phyloP scores from a whole-genome alignment of 345 rosid species.

The Chamaenerion angustifolium region DNA sequence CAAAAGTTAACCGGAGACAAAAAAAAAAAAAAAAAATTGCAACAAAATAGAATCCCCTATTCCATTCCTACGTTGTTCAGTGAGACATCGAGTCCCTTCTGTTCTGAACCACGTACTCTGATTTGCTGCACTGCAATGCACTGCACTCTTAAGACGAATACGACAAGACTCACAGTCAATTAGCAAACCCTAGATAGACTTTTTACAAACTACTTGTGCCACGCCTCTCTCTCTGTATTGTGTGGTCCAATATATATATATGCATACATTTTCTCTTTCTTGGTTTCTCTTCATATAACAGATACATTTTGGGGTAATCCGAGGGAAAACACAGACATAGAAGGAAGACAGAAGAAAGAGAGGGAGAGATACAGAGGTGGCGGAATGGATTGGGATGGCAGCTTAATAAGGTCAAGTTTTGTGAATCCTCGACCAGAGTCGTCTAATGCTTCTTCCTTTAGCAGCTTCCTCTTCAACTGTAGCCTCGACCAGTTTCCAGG shows the following conservation, averaged over 20 bases:
- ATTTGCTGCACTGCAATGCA: too few relatives aligned
- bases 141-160: too few relatives aligned
- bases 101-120: too few relatives aligned
- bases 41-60: too few relatives aligned
- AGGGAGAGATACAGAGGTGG: background rate
- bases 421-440: constrained; percentile 26
- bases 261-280: background rate
- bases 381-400: constrained; percentile 46
- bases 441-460: constrained; percentile 48
- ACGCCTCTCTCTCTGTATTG: too few relatives aligned
- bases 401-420: constrained; percentile 15
- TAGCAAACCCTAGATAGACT: too few relatives aligned
- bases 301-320: constrained; percentile 4
- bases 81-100: too few relatives aligned
- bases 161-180: too few relatives aligned
- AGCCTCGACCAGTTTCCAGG: constrained; percentile 53
- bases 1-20: constrained; percentile 11
- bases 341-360: background rate
- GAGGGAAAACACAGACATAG: background rate
- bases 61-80: too few relatives aligned
- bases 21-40: constrained; percentile 2
- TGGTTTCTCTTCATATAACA: background rate
- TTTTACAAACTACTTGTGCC: too few relatives aligned
- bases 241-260: too few relatives aligned
- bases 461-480: constrained; percentile 46